Percentiles rank a stretch among this genome's conserved stretches.
Evolutionary conservation across 2,329 filamentous ascomycete genomes (phyloP).

Genomic region (Thermomyces lanuginosus): DNA sequence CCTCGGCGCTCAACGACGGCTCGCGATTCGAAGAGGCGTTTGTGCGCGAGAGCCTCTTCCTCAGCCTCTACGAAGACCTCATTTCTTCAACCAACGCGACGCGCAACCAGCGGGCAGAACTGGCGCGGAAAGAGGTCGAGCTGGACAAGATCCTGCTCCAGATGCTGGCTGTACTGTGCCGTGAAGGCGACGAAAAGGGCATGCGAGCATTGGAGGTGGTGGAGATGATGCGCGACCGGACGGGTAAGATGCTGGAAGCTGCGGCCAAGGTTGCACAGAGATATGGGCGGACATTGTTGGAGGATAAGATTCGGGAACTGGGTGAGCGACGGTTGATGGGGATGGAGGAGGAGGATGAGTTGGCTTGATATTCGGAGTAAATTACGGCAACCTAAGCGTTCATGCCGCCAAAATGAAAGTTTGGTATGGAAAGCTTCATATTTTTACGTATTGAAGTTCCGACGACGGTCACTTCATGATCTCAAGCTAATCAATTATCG

Average conservation of each 20-base stretch:
- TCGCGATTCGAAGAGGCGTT: conserved; percentile 60
- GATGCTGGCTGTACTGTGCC: conserved; percentile 75
- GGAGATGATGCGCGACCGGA: conserved; percentile 64
- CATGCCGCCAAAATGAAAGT: too few species aligned
- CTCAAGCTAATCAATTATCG: too few species aligned
- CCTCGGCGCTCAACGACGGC: conserved; percentile 17
- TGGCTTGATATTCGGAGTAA: conserved; percentile 19
- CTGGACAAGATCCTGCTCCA: conserved; percentile 83
- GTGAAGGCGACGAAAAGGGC: conserved; percentile 78
- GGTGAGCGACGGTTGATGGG: conserved; percentile 54
- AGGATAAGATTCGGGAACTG: conserved; percentile 78
- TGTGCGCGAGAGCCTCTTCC: conserved; percentile 55
- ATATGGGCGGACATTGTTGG: conserved; percentile 63
- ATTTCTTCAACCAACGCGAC: conserved; percentile 51
- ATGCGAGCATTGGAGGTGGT: conserved; percentile 94
- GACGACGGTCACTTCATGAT: too few species aligned
- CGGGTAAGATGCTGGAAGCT: conserved; percentile 79
- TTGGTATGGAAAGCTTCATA: too few species aligned
- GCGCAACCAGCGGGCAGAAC: conserved; percentile 46
- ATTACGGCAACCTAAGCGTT: too few species aligned
- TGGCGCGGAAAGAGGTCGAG: conserved; percentile 60
- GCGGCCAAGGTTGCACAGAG: conserved; percentile 76
- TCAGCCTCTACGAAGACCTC: conserved; percentile 60
- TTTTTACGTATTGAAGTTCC: too few species aligned
- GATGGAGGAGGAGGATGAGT: conserved; percentile 39